phyloP scores from a whole-genome alignment of 106 monocot genomes.

The Acorus calamus region DNA sequence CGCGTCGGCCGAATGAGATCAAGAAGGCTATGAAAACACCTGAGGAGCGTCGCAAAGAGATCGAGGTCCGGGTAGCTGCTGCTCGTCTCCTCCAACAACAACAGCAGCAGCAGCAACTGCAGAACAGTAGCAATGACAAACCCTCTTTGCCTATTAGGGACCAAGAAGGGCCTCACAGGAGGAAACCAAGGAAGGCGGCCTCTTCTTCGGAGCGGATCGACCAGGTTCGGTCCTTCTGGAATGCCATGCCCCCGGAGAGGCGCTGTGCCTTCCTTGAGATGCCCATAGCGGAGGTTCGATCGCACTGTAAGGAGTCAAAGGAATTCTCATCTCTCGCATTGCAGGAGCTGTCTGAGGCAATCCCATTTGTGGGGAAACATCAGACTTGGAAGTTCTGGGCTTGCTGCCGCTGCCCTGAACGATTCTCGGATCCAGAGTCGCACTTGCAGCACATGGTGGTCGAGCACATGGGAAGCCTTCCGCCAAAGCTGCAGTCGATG shows the following conservation, averaged over 20 bases:
- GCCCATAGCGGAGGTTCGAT: constrained; percentile 35
- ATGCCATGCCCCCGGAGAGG: constrained; percentile 41
- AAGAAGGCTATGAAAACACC: constrained; percentile 85
- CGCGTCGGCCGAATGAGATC: constrained; percentile 78
- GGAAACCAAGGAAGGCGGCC: constrained; percentile 32
- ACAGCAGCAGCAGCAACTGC: no score
- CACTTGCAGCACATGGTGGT: constrained; percentile 47
- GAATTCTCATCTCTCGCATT: constrained; percentile 16
- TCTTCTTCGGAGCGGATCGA: constrained; percentile 39
- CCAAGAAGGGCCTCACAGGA: constrained; percentile 24
- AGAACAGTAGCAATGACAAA: not conserved
- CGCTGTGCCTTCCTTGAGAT: constrained; percentile 38
- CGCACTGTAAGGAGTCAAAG: constrained; percentile 36
- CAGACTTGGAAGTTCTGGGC: constrained; percentile 64
- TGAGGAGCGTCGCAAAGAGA: constrained; percentile 87
- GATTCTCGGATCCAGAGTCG: constrained; percentile 40
- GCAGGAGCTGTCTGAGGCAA: constrained; percentile 48
- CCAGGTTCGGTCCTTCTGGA: constrained; percentile 60
- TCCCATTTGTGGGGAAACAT: constrained; percentile 34
- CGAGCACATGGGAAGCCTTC: constrained; percentile 51
- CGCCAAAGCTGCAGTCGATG: constrained; percentile 31
- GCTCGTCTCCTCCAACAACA: constrained; percentile 60
- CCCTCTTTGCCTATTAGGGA: constrained; percentile 19
- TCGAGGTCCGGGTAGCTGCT: constrained; percentile 89
- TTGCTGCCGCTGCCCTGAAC: constrained; percentile 59